phyloP scores from a whole-genome alignment of 2,329 filamentous ascomycete species.

The Rhinocladiella similis region DNA sequence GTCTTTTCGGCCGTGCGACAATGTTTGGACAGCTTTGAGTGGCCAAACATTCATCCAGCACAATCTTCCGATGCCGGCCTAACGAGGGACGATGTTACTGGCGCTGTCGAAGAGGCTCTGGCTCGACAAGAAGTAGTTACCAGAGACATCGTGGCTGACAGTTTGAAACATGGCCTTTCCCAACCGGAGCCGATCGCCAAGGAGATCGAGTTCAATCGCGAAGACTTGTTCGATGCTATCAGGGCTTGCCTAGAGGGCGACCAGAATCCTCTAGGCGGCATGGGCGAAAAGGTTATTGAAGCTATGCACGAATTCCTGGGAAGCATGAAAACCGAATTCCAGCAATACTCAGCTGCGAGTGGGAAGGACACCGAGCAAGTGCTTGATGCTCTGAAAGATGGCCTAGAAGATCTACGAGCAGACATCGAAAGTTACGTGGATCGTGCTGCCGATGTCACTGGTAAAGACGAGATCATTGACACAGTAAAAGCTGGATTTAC shows the following conservation, averaged over 20 bases:
- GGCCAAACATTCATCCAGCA: conserved; percentile 46
- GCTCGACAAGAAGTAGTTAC: conserved; percentile 38
- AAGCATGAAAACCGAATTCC: conserved; percentile 65
- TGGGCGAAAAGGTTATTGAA: conserved; percentile 61
- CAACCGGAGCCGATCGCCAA: conserved; percentile 46
- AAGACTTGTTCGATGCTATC: conserved; percentile 60
- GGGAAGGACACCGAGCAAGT: conserved; percentile 85
- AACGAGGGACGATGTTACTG: conserved; percentile 56
- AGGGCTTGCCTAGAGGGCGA: conserved; percentile 57
- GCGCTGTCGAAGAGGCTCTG: conserved; percentile 62
- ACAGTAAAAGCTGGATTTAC: conserved; percentile 64
- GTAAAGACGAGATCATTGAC: conserved; percentile 77
- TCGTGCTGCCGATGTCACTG: conserved; percentile 65
- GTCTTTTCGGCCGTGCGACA: conserved; percentile 81
- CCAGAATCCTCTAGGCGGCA: conserved; percentile 51
- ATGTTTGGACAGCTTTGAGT: conserved; percentile 82
- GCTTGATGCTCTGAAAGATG: conserved; percentile 82
- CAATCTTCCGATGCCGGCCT: conserved; percentile 44
- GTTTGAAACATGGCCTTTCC: conserved; percentile 61
- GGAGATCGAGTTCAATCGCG: conserved; percentile 60
- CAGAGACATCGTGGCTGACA: conserved; percentile 51
- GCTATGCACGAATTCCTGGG: conserved; percentile 61
- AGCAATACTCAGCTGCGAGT: conserved; percentile 76
- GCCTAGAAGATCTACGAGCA: conserved; percentile 73
- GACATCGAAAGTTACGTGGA: conserved; percentile 84